These are phyloP conservation scores for Agaricales sp. DNA, from an alignment of 1,284 basidiomycete species.

Conservation along the genomic window DNA sequence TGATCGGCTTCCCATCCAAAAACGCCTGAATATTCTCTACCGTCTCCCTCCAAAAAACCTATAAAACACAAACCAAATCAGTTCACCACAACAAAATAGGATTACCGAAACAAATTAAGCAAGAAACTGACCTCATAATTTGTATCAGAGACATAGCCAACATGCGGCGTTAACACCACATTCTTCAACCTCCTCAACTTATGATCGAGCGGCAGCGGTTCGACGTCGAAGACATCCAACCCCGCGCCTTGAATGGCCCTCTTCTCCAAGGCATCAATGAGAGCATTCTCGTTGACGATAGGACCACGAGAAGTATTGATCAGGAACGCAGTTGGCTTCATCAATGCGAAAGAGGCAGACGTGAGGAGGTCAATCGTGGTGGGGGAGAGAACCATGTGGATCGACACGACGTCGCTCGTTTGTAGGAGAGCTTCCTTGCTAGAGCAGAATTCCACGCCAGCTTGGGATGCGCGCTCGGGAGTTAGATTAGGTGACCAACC, in stretches of 20 bases:
- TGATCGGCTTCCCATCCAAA: background rate
- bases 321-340: conserved; percentile 48
- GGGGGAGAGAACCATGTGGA: conserved; percentile 49
- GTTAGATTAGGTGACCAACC: conserved; percentile 60
- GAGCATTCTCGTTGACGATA: conserved; percentile 42
- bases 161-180: conserved; percentile 50
- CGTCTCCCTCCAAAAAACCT: background rate
- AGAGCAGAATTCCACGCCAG: conserved; percentile 35
- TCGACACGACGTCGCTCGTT: conserved; percentile 45
- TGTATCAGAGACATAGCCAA: conserved; percentile 43
- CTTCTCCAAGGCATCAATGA: conserved; percentile 38
- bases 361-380: conserved; percentile 37
- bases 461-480: conserved; percentile 38
- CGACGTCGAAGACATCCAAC: conserved; percentile 50
- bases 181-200: conserved; percentile 39
- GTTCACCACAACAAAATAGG: too few relatives aligned
- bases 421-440: conserved; percentile 43
- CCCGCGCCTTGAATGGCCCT: conserved; percentile 44
- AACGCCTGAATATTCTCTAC: background rate
- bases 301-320: conserved; percentile 59
- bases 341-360: conserved; percentile 31
- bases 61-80: background rate
- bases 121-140: conserved; percentile 31
- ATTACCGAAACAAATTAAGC: background rate
- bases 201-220: conserved; percentile 50